Evolutionary conservation across 768 basidiomycete species (phyloP).

Genomic region (Austroboletus festivus): DNA sequence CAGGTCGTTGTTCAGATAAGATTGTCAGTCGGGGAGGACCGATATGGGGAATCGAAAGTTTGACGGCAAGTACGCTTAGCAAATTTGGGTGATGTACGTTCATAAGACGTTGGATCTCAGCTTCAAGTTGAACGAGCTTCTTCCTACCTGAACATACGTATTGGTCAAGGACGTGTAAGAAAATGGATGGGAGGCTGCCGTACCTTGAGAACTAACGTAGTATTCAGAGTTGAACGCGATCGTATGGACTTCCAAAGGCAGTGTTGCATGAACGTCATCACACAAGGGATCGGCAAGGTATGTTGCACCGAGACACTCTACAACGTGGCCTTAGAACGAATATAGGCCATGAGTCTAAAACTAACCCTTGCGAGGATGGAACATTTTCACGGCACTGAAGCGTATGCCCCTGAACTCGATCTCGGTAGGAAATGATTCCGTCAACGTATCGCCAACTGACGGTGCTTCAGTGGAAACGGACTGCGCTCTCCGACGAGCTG

Average conservation of each 20-base stretch:
- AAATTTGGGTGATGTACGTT: slow-evolving; percentile 63
- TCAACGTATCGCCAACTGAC: slow-evolving; percentile 44
- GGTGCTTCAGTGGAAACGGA: slow-evolving; percentile 72
- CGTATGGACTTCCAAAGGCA: slow-evolving; percentile 66
- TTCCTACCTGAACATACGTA: slow-evolving; percentile 45
- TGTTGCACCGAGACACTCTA: slow-evolving; percentile 62
- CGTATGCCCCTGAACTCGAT: slow-evolving; percentile 55
- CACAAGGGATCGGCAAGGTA: slow-evolving; percentile 76
- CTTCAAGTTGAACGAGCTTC: slow-evolving; percentile 65
- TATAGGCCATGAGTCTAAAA: slow-evolving; percentile 1
- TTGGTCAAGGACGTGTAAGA: not conserved
- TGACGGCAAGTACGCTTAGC: slow-evolving; percentile 64
- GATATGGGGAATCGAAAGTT: slow-evolving; percentile 50
- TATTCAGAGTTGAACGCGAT: slow-evolving; percentile 67
- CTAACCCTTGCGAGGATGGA: slow-evolving; percentile 67
- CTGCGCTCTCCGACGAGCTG: slow-evolving; percentile 58
- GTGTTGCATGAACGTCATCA: slow-evolving; percentile 55
- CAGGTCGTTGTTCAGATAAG: slow-evolving; percentile 68
- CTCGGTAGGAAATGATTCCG: slow-evolving; percentile 57
- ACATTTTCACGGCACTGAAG: slow-evolving; percentile 67
- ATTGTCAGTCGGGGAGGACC: slow-evolving; percentile 57
- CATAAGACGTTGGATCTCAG: slow-evolving; percentile 60
- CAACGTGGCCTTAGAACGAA: not conserved
- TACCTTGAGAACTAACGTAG: slow-evolving; percentile 65
- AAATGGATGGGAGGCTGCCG: not conserved